phyloP scores from a whole-genome alignment of 805 yeast species.

The Starmerella kuoi region DNA sequence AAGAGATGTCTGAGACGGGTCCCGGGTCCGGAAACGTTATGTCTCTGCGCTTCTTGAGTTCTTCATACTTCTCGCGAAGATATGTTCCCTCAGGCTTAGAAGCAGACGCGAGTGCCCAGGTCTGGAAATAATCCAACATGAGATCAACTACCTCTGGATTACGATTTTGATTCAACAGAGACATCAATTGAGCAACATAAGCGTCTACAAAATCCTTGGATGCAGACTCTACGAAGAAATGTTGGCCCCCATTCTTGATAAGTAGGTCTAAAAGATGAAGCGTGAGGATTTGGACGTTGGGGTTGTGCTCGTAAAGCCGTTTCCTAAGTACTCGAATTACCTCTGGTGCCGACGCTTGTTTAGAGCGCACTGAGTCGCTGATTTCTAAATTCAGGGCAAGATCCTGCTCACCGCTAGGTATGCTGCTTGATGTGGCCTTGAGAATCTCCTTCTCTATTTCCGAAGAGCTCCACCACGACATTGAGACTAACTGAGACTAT shows the following conservation, averaged over 20 bases:
- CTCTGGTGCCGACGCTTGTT: slow-evolving; percentile 62
- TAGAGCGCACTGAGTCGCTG: slow-evolving; percentile 75
- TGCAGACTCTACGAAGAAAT: slow-evolving; percentile 66
- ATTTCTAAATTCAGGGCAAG: slow-evolving; percentile 60
- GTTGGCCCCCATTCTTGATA: slow-evolving; percentile 84
- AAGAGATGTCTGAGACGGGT: slow-evolving; percentile 27
- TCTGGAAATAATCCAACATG: slow-evolving; percentile 54
- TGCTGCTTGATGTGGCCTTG: slow-evolving; percentile 44
- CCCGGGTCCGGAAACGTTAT: slow-evolving; percentile 48
- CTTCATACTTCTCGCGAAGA: slow-evolving; percentile 49
- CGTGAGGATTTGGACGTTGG: slow-evolving; percentile 65
- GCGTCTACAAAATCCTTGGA: slow-evolving; percentile 80
- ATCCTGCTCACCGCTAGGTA: slow-evolving; percentile 85
- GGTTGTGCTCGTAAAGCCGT: slow-evolving; percentile 58
- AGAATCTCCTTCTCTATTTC: slow-evolving; percentile 51
- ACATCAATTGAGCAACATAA: slow-evolving; percentile 49
- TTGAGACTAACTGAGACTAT: slow-evolving; percentile 3
- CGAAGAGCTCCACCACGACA: slow-evolving; percentile 31
- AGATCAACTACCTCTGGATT: slow-evolving; percentile 46
- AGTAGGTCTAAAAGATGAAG: slow-evolving; percentile 73
- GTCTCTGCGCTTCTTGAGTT: slow-evolving; percentile 41
- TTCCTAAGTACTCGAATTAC: slow-evolving; percentile 77
- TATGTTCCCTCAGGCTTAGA: slow-evolving; percentile 53
- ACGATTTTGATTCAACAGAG: slow-evolving; percentile 30
- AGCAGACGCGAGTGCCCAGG: slow-evolving; percentile 65